phyloP scores from a whole-genome alignment of 805 yeast genomes.

The Maudiozyma pseudohumilis region DNA sequence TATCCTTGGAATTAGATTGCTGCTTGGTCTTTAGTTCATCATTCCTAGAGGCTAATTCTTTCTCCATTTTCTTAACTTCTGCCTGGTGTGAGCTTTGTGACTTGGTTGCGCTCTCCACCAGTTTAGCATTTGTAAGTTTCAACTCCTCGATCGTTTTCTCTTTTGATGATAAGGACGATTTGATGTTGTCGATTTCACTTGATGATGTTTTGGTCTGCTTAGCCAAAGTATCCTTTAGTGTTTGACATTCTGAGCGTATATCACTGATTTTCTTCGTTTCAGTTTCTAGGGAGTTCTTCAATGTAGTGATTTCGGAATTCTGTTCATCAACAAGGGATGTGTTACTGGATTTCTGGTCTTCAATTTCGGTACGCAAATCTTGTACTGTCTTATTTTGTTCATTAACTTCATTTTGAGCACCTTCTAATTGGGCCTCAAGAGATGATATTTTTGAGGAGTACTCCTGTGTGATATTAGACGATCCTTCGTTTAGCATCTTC shows the following conservation, averaged over 20 bases:
- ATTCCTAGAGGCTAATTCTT: neutral
- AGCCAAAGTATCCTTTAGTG: neutral
- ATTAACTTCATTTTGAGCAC: slow-evolving; percentile 5
- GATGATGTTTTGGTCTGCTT: no score
- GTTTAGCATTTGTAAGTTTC: neutral
- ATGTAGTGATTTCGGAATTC: neutral
- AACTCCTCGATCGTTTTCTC: neutral
- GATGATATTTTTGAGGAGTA: slow-evolving; percentile 37
- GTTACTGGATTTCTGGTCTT: neutral
- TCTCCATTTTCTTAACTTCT: neutral
- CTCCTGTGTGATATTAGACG: slow-evolving; percentile 41
- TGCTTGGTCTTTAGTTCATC: neutral
- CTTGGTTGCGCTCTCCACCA: neutral
- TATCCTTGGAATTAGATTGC: neutral
- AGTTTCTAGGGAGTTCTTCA: slow-evolving; percentile 5
- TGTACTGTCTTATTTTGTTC: slow-evolving; percentile 11
- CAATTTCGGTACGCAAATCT: slow-evolving; percentile 4
- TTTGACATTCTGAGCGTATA: neutral
- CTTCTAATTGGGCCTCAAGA: slow-evolving; percentile 30
- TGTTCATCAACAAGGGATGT: neutral
- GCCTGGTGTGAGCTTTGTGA: neutral
- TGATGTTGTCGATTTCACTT: no score
- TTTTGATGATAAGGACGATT: no score
- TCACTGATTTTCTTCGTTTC: neutral
- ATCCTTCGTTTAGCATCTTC: slow-evolving; percentile 36